These are phyloP conservation scores for Nectriaceae sp. DNA, from an alignment of 2,329 filamentous ascomycete species.

Conservation along the genomic window DNA sequence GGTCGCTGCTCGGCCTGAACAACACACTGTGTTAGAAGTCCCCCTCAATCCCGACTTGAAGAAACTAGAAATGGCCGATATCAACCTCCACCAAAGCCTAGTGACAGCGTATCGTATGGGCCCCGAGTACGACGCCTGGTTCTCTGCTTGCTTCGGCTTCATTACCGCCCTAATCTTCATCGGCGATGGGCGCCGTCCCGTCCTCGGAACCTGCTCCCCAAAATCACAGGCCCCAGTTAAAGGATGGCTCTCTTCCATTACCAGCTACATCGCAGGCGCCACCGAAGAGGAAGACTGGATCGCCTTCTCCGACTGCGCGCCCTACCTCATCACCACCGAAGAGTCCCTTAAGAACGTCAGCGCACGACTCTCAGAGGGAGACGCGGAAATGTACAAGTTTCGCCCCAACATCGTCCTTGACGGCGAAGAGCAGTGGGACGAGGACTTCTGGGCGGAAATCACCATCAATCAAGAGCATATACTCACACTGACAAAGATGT, in stretches of 20 bases:
- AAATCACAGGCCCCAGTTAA: conserved; percentile 27
- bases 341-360: conserved; percentile 71
- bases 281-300: conserved; percentile 49
- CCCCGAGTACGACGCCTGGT: conserved; percentile 61
- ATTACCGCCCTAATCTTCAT: conserved; percentile 64
- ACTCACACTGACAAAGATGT: conserved; percentile 68
- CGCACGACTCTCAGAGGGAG: conserved; percentile 49
- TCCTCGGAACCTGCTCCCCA: conserved; percentile 60
- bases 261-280: conserved; percentile 32
- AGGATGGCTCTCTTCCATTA: conserved; percentile 39
- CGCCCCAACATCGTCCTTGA: conserved; percentile 72
- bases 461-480: conserved; percentile 39
- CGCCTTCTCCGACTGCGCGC: conserved; percentile 74
- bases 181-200: conserved; percentile 58
- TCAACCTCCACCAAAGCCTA: conserved; percentile 62
- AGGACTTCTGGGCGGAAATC: conserved; percentile 73
- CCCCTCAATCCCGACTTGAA: conserved; percentile 56
- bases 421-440: conserved; percentile 62
- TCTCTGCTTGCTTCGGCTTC: conserved; percentile 66
- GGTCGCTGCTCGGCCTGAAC: conserved; percentile 38
- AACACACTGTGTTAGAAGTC: conserved; percentile 49
- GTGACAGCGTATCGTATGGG: conserved; percentile 66
- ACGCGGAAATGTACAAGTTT: conserved; percentile 68
- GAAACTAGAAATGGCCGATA: conserved; percentile 46
- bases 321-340: conserved; percentile 71